Conservation (phyloP, 805 yeast genomes). For the Starmerella cellae region DNA sequence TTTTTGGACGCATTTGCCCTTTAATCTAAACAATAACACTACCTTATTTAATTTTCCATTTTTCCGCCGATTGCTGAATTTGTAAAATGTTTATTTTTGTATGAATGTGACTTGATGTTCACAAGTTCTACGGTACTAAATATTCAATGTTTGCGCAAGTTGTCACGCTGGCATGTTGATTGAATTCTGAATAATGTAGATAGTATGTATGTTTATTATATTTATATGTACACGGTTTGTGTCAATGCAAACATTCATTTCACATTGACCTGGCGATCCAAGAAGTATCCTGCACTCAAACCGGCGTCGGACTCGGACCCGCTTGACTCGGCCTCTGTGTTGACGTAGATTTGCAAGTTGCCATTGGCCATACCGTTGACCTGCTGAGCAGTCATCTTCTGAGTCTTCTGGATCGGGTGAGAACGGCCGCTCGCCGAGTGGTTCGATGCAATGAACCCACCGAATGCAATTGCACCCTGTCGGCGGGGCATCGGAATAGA, state of each 20-base stretch:
- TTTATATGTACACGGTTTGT: no score
- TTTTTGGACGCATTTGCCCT: no score
- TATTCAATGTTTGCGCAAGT: not conserved
- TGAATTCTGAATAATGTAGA: not conserved
- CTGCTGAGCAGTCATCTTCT: conserved; percentile 4
- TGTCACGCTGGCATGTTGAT: not conserved
- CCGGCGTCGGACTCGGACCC: not conserved
- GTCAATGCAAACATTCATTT: no score
- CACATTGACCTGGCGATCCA: conserved; percentile 4
- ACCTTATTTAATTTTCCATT: no score
- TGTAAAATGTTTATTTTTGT: no score
- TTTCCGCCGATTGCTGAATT: no score
- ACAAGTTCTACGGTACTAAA: not conserved
- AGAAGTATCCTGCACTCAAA: not conserved
- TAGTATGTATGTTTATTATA: conserved; percentile 5
- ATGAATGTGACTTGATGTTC: no score
- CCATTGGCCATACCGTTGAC: conserved; percentile 9
- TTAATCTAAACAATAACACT: no score
- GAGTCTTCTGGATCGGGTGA: not conserved
- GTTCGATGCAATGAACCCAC: conserved; percentile 24
- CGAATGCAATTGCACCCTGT: conserved; percentile 18
- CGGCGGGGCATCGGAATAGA: conserved; percentile 13
- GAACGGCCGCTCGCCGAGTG: conserved; percentile 3
- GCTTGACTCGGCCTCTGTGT: conserved; percentile 1
- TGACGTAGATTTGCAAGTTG: conserved; percentile 9